These are phyloP conservation scores for Epichloe hybrida DNA, from an alignment of 2,329 filamentous ascomycete species.

Conservation along the genomic window DNA sequence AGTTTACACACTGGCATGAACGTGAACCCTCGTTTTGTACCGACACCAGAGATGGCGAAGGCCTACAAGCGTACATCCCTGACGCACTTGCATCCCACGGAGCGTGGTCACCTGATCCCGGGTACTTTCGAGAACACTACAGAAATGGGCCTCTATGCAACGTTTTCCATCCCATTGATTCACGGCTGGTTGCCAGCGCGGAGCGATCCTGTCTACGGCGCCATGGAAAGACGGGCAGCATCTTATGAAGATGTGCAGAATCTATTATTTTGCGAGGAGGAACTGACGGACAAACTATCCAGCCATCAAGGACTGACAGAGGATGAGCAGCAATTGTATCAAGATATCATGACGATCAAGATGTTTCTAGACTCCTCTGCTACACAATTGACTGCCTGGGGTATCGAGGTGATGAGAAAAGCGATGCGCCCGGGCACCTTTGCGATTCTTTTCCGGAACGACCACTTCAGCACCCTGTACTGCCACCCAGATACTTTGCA, in stretches of 20 bases:
- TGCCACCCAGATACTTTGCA: constrained; percentile 67
- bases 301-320: constrained; percentile 40
- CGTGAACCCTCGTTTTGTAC: constrained; percentile 80
- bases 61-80: constrained; percentile 39
- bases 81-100: constrained; percentile 36
- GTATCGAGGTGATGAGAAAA: constrained; percentile 59
- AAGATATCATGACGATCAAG: constrained; percentile 76
- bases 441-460: constrained; percentile 89
- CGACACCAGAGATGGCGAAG: constrained; percentile 33
- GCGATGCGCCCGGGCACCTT: constrained; percentile 64
- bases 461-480: constrained; percentile 91
- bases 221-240: constrained; percentile 60
- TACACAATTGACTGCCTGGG: constrained; percentile 76
- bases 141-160: constrained; percentile 84
- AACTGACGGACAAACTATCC: constrained; percentile 64
- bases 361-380: constrained; percentile 65
- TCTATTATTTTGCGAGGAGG: constrained; percentile 76
- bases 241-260: constrained; percentile 91
- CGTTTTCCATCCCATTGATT: constrained; percentile 76
- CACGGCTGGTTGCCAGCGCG: constrained; percentile 81
- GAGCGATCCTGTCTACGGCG: constrained; percentile 51
- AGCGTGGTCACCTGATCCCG: constrained; percentile 34
- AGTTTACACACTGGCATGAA: constrained; percentile 95
- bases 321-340: constrained; percentile 65
- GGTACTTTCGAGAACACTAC: constrained; percentile 77